Evolutionary conservation across 73 alveolate species (phyloP), one percentile per base, ranked within the genome.

Genomic region (Effrenium voratum): DNA sequence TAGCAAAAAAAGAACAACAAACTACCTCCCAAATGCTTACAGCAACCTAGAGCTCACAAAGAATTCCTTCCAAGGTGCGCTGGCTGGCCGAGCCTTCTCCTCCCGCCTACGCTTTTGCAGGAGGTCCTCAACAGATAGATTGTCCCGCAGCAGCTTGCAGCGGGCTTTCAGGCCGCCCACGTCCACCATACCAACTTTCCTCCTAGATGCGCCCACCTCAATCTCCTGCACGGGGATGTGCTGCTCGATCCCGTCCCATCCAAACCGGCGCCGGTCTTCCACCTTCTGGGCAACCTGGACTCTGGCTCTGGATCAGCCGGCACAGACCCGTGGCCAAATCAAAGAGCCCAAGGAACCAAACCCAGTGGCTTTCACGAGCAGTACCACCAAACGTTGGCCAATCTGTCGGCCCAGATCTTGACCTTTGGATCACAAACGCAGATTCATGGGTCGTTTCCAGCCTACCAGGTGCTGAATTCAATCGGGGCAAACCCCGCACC

Each of bases 281-380:
- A 90, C 97, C 55, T 90, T 90, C 55, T 66, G 86, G 30, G 97
- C 97, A n/a, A n/a, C n/a, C n/a, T n/a, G n/a, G n/a, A n/a, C n/a
- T n/a, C n/a, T n/a, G n/a, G n/a, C n/a, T n/a, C n/a, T n/a, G n/a
- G n/a, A n/a, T n/a, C n/a, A n/a, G n/a, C n/a, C n/a, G n/a, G n/a
- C n/a, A n/a, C n/a, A n/a, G n/a, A n/a, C n/a, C n/a, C n/a, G n/a
- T n/a, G n/a, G n/a, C n/a, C n/a, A n/a, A n/a, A n/a, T n/a, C n/a
- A n/a, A n/a, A n/a, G n/a, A n/a, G n/a, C n/a, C n/a, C n/a, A n/a
- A n/a, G n/a, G n/a, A n/a, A n/a, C n/a, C n/a, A n/a, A n/a, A n/a
- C n/a, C n/a, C n/a, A n/a, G n/a, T n/a, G n/a, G n/a, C n/a, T n/a
- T n/a, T n/a, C n/a, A n/a, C n/a, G n/a, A n/a, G n/a, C n/a, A n/a